A percentile compares a stretch with the other conserved stretches of the same genome.
Evolutionary conservation across 1,284 basidiomycete genomes (phyloP).

Genomic region (Coriolopsis trogii): DNA sequence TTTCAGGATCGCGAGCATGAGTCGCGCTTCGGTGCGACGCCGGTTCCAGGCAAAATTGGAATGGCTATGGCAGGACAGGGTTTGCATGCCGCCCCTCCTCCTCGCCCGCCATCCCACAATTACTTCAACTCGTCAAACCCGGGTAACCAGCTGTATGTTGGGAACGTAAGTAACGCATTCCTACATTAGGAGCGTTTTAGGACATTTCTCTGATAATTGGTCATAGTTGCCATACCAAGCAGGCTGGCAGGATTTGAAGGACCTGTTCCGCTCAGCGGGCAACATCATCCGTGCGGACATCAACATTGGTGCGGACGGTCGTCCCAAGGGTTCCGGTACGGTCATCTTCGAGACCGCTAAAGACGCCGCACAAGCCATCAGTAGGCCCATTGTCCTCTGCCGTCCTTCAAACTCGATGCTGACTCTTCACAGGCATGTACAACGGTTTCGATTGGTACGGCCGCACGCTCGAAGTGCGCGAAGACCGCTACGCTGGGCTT

Average conservation of each 20-base stretch:
- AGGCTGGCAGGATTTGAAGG: conserved; percentile 98
- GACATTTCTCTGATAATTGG: no score
- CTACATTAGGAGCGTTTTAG: no score
- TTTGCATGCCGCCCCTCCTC: conserved; percentile 71
- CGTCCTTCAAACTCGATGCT: neutral
- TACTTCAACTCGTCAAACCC: conserved; percentile 68
- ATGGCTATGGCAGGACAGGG: conserved; percentile 88
- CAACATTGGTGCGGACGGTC: conserved; percentile 89
- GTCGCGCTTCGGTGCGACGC: conserved; percentile 91
- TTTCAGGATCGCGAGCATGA: conserved; percentile 97
- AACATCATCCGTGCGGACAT: conserved; percentile 95
- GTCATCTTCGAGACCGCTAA: conserved; percentile 93
- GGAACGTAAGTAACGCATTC: conserved; percentile 65
- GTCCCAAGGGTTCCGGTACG: conserved; percentile 92
- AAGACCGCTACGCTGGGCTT: conserved; percentile 89
- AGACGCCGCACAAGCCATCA: conserved; percentile 90
- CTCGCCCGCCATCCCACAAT: conserved; percentile 75
- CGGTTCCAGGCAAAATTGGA: conserved; percentile 91
- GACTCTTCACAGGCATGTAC: conserved; percentile 73
- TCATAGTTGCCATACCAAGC: conserved; percentile 91
- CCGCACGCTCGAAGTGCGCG: conserved; percentile 88
- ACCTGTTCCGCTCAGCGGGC: conserved; percentile 93
- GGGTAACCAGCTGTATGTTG: conserved; percentile 90
- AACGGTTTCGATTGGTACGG: conserved; percentile 96
- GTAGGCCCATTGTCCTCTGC: conserved; percentile 47